These are phyloP conservation scores for Chlorencoelia australis DNA, from an alignment of 2,329 filamentous ascomycete species.

Conservation along the genomic window DNA sequence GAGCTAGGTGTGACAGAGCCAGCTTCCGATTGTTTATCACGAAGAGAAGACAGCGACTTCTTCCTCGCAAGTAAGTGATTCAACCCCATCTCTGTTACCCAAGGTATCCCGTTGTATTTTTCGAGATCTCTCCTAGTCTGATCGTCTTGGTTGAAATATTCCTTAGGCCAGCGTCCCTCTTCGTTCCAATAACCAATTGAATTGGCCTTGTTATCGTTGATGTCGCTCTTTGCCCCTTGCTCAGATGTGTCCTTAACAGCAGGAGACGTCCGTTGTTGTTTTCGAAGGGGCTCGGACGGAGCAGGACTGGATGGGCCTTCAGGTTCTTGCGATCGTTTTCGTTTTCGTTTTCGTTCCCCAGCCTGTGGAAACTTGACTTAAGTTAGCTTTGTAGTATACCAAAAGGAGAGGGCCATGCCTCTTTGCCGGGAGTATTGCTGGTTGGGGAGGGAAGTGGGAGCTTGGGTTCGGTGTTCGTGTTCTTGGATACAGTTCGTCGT, in stretches of 20 bases:
- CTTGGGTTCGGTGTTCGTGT: no score
- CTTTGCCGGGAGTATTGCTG: no score
- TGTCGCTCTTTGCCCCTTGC: background rate
- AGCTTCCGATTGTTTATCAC: no score
- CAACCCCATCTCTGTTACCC: background rate
- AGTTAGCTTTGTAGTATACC: no score
- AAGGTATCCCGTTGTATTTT: background rate
- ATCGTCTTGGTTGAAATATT: background rate
- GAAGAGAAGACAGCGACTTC: no score
- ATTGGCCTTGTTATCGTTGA: background rate
- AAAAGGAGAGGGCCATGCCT: no score
- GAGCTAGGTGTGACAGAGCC: no score
- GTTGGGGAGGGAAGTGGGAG: no score
- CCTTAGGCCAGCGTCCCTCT: background rate
- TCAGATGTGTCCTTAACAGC: conserved; percentile 2
- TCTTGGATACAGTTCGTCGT: no score
- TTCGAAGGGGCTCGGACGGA: conserved; percentile 1
- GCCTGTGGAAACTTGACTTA: no score
- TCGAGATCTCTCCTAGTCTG: background rate
- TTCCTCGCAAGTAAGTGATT: background rate
- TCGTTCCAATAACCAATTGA: background rate
- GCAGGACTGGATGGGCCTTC: conserved; percentile 1
- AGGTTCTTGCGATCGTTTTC: conserved; percentile 4
- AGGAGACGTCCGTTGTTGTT: conserved; percentile 5
- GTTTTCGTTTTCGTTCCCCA: conserved; percentile 8